Evolutionary conservation across 441 rosid genomes (phyloP), one percentile per base, ranked within the genome.

Genomic region (Arabidopsis lyrata): DNA sequence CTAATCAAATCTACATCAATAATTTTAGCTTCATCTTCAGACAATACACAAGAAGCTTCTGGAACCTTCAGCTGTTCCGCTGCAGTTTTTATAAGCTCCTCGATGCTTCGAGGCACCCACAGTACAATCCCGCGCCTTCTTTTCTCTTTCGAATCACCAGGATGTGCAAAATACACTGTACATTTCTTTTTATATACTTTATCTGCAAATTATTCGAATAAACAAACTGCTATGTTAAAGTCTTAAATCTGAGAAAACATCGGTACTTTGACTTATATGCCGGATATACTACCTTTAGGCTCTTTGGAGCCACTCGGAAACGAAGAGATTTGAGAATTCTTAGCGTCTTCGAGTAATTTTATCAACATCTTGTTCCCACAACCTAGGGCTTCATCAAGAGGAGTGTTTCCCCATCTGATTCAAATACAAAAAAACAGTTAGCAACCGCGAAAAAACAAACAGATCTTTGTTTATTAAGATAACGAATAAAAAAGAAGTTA

Each of bases 351-450:
- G 0, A 93, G 85, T 82, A 93, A 58, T 49, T 82, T 83, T 55
- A 90, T 87, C 67, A 93, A 75, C 70, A 77, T 83, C 75, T 77
- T 89, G 78, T 88, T 80, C 44, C 96, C 93, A 64, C 83, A 68
- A 24, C 74, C 74, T 35, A 73, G 66, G 2, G 90, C 87, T 72
- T 90, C 95, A 32, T 86, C 91, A 13, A 93, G 41, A 2, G 97
- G 92, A 36, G 87, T 85, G 44, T 87, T 88, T 75, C 97, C 97
- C 98, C 98, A 90, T 76, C 98, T 90, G 76, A 64, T 34, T 32
- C 68, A n/a, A 32, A 18, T 35, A 16, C 35, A 45, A 38, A 60
- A 36, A 45, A 62, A 20, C 36, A n/a, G 42, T 78, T 56, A 62
- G 57, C 1, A 60, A 44, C 74, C 6, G 63, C 53, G 4, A 48